These are phyloP conservation scores for Scytalidium lignicola DNA, from an alignment of 2,329 filamentous ascomycete genomes.

Conservation along the genomic window DNA sequence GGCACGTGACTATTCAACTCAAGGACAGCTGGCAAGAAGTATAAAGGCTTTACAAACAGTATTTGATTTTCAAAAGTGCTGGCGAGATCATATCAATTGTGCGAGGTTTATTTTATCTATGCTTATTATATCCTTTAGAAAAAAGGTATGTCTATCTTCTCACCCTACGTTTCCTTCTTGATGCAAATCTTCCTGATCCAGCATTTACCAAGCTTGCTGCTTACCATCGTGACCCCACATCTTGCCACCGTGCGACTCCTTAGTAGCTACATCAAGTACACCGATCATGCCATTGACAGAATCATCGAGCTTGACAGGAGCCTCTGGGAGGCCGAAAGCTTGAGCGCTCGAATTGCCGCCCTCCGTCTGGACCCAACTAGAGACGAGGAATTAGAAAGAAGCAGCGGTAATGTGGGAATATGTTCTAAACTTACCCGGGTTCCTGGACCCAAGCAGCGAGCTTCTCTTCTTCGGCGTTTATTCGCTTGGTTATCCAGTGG, in stretches of 20 bases:
- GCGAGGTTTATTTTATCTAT: too few relatives aligned
- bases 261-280: conserved; percentile 8
- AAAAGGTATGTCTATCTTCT: too few relatives aligned
- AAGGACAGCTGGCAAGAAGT: too few relatives aligned
- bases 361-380: conserved; percentile 18
- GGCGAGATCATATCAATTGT: too few relatives aligned
- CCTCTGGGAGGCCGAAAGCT: conserved; percentile 13
- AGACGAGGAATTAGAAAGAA: conserved; percentile 7
- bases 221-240: conserved; percentile 6
- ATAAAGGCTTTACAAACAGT: too few relatives aligned
- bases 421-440: conserved; percentile 5
- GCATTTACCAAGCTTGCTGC: conserved; percentile 5
- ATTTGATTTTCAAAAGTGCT: too few relatives aligned
- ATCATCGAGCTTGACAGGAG: conserved; percentile 14
- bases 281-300: conserved; percentile 11
- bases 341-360: conserved; percentile 20
- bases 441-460: conserved; percentile 16
- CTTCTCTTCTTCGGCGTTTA: conserved; percentile 18
- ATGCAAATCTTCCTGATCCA: too few relatives aligned
- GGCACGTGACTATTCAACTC: too few relatives aligned
- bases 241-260: conserved; percentile 10
- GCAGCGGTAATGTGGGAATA: background rate
- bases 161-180: too few relatives aligned
- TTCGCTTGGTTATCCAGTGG: conserved; percentile 27
- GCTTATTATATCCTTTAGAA: too few relatives aligned